Evolutionary conservation across 495 filamentous ascomycete genomes (phyloP).

Genomic region (Aspergillus asperescens): DNA sequence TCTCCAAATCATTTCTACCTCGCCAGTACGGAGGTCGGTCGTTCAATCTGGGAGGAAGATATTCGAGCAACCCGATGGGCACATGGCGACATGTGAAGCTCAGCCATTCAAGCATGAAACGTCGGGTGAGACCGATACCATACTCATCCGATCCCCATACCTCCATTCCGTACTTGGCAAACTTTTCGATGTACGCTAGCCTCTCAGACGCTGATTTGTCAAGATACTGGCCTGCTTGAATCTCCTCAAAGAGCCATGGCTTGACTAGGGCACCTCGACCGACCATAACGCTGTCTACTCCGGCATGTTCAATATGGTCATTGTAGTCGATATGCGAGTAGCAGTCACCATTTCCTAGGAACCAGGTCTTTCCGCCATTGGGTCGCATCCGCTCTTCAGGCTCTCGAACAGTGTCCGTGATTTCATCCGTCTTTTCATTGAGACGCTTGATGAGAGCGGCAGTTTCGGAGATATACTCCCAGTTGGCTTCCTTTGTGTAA

Average conservation of each 20-base stretch:
- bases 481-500: constrained; percentile 84
- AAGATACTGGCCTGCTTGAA: constrained; percentile 82
- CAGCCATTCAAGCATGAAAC: constrained; percentile 92
- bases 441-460: constrained; percentile 75
- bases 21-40: constrained; percentile 79
- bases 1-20: constrained; percentile 87
- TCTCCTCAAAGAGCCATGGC: constrained; percentile 97
- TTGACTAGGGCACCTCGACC: constrained; percentile 89
- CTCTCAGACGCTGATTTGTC: constrained; percentile 90
- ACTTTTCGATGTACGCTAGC: constrained; percentile 78
- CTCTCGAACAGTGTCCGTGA: constrained; percentile 71
- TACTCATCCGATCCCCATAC: constrained; percentile 93
- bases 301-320: constrained; percentile 65
- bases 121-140: constrained; percentile 78
- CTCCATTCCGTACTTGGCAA: constrained; percentile 83
- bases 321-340: constrained; percentile 89
- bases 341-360: constrained; percentile 94
- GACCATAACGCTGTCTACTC: constrained; percentile 86
- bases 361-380: constrained; percentile 66
- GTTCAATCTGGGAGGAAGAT: constrained; percentile 78
- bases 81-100: constrained; percentile 90
- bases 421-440: constrained; percentile 54
- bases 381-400: constrained; percentile 62
- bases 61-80: constrained; percentile 80
- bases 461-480: constrained; percentile 87